Base-by-base conservation (phyloP, 352 stramenopile species). In the Pythium graminicola region DNA sequence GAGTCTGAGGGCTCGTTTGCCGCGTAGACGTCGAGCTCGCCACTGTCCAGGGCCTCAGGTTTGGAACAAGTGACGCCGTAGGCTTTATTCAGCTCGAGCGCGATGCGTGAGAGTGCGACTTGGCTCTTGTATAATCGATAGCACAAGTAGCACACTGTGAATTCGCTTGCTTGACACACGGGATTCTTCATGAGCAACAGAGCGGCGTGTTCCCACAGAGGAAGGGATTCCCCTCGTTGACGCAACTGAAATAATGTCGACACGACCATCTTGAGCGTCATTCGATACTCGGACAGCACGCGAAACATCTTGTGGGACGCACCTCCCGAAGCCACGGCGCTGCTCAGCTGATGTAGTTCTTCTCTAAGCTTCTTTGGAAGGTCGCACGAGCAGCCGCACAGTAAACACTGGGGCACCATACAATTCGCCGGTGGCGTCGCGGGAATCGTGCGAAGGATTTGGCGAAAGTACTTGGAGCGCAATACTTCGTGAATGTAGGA, bases 101-200 rank as follows among this genome's bases (percentile, higher is more conserved):
- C 64, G 13, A 86, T 66, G 8, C 70, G 32, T 24, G 70, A 57
- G 4, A 89, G 60, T 42, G 64, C 60, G 14, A 77, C 51, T 33
- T 93, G 79, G 33, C 85, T 71, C 47, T 90, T 84, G 65, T 83
- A 89, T 19, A 93, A 69, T 17, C 60, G 56, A 35, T 93, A 93
- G 60, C 81, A 93, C 2, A 93, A 45, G 48, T 76, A 75, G 33
- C 81, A 93, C 0, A 85, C 77, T 0, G 64, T 66, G 36, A 88
- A 88, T 42, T 89, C 73, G 3, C 57, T 72, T 6, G 73, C 69
- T 5, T 62, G 57, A 1, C 63, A 60, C 1, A 65, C 32, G 6
- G 65, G 65, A 0, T 68, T 63, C 6, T 78, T 81, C 0, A 58
- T 53, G 0, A 81, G 59, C 3, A 61, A 51, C n/a, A 68, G 64